Base-by-base conservation (phyloP, 2,329 filamentous ascomycete genomes). In the Nannizziopsis arthrosporioides region DNA sequence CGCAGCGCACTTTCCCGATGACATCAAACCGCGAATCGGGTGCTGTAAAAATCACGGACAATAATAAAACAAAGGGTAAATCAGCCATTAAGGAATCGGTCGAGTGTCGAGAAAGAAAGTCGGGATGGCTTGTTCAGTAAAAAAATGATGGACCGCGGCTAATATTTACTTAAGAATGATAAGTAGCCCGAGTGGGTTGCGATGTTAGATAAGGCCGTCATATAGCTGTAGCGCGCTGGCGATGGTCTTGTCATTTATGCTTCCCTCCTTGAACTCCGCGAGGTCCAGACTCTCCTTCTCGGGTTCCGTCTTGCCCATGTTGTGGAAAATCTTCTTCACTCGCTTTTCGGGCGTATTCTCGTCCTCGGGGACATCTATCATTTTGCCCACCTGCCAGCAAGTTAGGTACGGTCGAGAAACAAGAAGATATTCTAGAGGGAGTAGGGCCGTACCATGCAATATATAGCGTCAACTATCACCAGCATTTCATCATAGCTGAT, bases 401-500 rank as follows among this genome's bases (percentile, higher is more conserved):
- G 14, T n/a, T 27, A 34, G 5, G 37, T n/a, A 37, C 6, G 42
- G 15, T 18, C n/a, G 3, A 8, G 15, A 2, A 2, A 38, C 8
- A 17, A 17, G 6, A 35, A 18, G 19, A 8, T 19, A 47, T 58
- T 35, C 3, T 7, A 7, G 3, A 27, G 22, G 56, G 51, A 32
- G 27, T 15, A 27, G 1, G 19, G 17, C 11, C 67, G 39, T 68
- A 96, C 92, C 92, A 98, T 98, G 70, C 96, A 98, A 77, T 98
- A 98, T 64, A 98, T 98, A 48, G 92, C 92, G 72, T 96, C 90
- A 49, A 98, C 92, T 64, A 98, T 98, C 59, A 88, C 84, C 56
- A 98, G 75, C 92, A 98, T 98, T 74, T 98, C 92, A 48, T 96
- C 87, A 67, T 96, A 98, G 67, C 85, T 94, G 63, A 98, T 98